Base-by-base conservation (phyloP, 2,329 filamentous ascomycete genomes). In the Trichoderma pleuroti region DNA sequence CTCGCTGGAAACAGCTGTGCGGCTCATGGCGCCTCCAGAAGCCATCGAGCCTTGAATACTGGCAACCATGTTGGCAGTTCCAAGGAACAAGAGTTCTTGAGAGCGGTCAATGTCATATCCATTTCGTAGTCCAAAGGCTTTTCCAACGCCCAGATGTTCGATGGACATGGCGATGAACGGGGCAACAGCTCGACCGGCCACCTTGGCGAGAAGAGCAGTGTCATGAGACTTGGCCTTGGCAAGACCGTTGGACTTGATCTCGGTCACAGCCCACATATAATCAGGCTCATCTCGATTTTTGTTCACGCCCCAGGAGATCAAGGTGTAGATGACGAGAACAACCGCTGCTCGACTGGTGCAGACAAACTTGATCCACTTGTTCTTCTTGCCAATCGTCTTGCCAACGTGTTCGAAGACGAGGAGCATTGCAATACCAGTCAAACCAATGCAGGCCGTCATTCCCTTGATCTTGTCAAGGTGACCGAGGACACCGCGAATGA, bases 1-100 rank as follows among this genome's bases (percentile, higher is more conserved):
- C 34, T 88, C 84, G 0, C 88, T 90, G 81, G 91, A 91, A 75
- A 92, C 88, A 10, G 90, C 88, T 1, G 89, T 91, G 11, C 89
- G 83, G 0, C 88, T 90, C 86, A 92, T 91, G 73, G 88, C 89
- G 28, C 88, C 90, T 14, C 88, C 88, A 14, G 90, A 84, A 0
- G 88, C 84, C 87, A 91, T 90, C 11, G 86, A 82, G 26, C 87
- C 86, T 77, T 91, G 91, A 79, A 90, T 88, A 60, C 86, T 86
- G 79, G 90, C 91, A 79, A 89, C 83, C 71, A 91, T 84, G 78
- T 91, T 91, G 52, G 86, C 85, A 18, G 87, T 78, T 11, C 89
- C 89, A 4, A 90, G 85, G 74, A 89, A 91, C 70, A 87, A 87
- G 2, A 91, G 84, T 73, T 91, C 90, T 76, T 91, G 89, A 14